Base-by-base conservation (phyloP, 371 early-diverging fungal species). In the Mucor racemosus region DNA sequence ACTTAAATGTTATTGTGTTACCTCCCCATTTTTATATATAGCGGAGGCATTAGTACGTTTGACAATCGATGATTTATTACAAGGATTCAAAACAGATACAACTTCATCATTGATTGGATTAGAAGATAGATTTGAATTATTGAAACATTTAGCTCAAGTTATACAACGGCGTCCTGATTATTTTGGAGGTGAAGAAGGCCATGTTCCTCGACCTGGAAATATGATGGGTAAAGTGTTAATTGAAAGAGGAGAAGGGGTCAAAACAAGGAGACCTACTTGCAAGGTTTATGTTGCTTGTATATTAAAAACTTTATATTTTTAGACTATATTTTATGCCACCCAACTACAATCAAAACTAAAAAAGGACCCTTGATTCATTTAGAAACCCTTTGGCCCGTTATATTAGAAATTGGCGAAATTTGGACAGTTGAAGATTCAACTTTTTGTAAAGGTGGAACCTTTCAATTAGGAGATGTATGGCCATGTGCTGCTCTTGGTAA, bases 391-490 rank as follows among this genome's bases (percentile, higher is more conserved):
- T 97, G 97, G 95, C 86, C 89, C 31, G 92, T 91, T 7, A 84
- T 95, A 55, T 84, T 91, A 60, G 83, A 72, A 42, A 80, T 82
- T 68, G 82, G 77, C 3, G 79, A 79, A 57, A 40, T 80, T 9
- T 80, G 75, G 76, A 67, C 80, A n/a, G 67, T 76, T 9, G 85
- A 95, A 60, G 64, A 76, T n/a, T 69, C 83, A 60, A 54, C 7
- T 33, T 33, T 7, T 35, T 55, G 40, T 31, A 79, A 83, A 36
- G 85, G 92, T 42, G 80, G 80, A 55, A 77, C 75, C 56, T 58
- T 48, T 44, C 69, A 70, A 10, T 72, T 95, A 67, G 97, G 97
- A 38, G 97, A 97, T 71, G 95, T 95, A 17, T 97, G 95, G 94
- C 90, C 90, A 17, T 94, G 88, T 60, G 56, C 62, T 44, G 76